phyloP scores from a whole-genome alignment of 192 early-diverging fungal genomes.

The Coemansia umbellata region DNA sequence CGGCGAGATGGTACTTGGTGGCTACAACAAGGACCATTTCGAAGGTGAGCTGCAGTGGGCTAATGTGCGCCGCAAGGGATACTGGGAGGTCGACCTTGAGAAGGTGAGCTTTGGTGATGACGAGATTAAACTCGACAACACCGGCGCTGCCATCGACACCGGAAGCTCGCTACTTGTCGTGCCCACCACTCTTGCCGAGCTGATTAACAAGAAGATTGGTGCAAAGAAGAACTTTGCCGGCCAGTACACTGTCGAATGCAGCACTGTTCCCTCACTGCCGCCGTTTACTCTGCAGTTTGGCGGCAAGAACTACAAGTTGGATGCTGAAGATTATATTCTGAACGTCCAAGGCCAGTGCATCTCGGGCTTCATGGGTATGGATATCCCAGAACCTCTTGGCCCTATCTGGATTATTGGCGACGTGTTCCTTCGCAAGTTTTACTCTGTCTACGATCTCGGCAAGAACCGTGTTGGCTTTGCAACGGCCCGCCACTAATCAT shows the following conservation, averaged over 20 bases:
- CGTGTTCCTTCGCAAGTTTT: constrained; percentile 80
- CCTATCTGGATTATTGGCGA: constrained; percentile 85
- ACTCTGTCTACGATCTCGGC: constrained; percentile 58
- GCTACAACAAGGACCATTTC: constrained; percentile 72
- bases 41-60: constrained; percentile 72
- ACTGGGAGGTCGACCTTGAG: constrained; percentile 94
- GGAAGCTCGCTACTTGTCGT: constrained; percentile 84
- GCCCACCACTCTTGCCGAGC: constrained; percentile 72
- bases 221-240: constrained; percentile 91
- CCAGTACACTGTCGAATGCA: constrained; percentile 86
- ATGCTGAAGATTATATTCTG: constrained; percentile 63
- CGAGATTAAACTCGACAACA: constrained; percentile 60
- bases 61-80: constrained; percentile 84
- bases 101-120: constrained; percentile 75
- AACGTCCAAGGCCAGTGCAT: constrained; percentile 67
- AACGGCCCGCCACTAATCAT: constrained; percentile 23
- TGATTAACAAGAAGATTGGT: constrained; percentile 87
- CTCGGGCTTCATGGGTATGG: constrained; percentile 89
- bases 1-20: constrained; percentile 91
- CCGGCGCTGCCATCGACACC: constrained; percentile 87
- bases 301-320: constrained; percentile 61
- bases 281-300: constrained; percentile 75
- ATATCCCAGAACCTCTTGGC: constrained; percentile 72
- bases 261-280: constrained; percentile 61
- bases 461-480: constrained; percentile 56